Percentiles rank a stretch among this genome's conserved stretches.
These are phyloP conservation scores for Persicaria tinctoria DNA, from an alignment of 148 eudicot genomes.

Conservation along the genomic window DNA sequence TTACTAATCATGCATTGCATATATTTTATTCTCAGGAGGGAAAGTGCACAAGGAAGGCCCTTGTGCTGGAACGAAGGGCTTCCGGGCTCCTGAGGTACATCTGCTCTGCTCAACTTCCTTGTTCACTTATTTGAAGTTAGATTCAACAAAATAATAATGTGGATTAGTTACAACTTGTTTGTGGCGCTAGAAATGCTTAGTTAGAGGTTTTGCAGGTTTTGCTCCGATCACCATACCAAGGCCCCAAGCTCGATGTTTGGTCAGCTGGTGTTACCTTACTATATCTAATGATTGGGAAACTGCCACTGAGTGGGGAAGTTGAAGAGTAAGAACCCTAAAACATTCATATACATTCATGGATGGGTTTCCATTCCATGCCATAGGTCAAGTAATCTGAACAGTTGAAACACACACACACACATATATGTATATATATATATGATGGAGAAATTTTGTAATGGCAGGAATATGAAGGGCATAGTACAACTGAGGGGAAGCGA, in stretches of 20 bases:
- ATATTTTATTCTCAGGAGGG: constrained; percentile 22
- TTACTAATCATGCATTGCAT: not conserved
- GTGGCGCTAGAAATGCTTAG: not conserved
- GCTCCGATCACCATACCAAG: constrained; percentile 73
- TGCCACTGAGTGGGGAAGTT: constrained; percentile 84
- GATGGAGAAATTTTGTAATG: not conserved
- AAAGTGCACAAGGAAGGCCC: constrained; percentile 75
- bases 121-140: not conserved
- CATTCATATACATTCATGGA: not conserved
- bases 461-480: constrained; percentile 88
- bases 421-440: no score
- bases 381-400: not conserved
- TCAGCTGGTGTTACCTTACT: constrained; percentile 96
- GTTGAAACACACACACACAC: not conserved
- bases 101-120: not conserved
- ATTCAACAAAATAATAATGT: not conserved
- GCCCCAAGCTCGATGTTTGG: constrained; percentile 86
- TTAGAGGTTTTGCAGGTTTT: constrained; percentile 43
- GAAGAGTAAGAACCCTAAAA: constrained; percentile 53
- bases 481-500: constrained; percentile 79
- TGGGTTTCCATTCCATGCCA: not conserved
- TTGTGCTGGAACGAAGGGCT: constrained; percentile 96
- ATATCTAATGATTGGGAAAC: constrained; percentile 65
- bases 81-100: constrained; percentile 97
- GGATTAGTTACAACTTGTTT: not conserved